phyloP scores from a whole-genome alignment of 768 basidiomycete species.

The Trametes villosa region DNA sequence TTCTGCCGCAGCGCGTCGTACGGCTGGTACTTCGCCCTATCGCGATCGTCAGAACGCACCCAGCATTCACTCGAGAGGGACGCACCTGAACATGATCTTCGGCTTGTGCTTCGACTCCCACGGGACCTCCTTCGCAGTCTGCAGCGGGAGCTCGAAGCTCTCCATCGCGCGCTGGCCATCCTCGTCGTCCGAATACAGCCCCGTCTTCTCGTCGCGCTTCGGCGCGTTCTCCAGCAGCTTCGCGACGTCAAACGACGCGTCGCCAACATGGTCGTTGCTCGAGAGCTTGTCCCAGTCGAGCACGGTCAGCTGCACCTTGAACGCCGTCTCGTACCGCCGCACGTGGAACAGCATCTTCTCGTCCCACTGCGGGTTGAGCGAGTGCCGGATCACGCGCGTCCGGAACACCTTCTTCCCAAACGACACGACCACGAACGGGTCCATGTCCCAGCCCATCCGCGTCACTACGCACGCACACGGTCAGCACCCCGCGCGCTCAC shows the following conservation, averaged over 20 bases:
- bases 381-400: slow-evolving; percentile 86
- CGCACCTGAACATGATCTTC: slow-evolving; percentile 65
- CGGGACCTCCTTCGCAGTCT: slow-evolving; percentile 59
- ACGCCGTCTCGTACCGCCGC: slow-evolving; percentile 79
- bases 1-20: slow-evolving; percentile 89
- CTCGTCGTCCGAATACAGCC: slow-evolving; percentile 56
- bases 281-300: slow-evolving; percentile 97
- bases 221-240: slow-evolving; percentile 60
- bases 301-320: slow-evolving; percentile 78
- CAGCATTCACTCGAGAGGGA: slow-evolving; percentile 12
- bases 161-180: slow-evolving; percentile 68
- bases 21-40: slow-evolving; percentile 91
- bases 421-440: slow-evolving; percentile 93
- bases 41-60: slow-evolving; percentile 16
- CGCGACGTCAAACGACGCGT: slow-evolving; percentile 69
- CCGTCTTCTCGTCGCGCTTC: slow-evolving; percentile 52
- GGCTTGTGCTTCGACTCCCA: slow-evolving; percentile 82
- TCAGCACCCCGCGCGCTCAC: not conserved
- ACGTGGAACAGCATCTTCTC: slow-evolving; percentile 97
- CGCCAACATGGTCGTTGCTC: slow-evolving; percentile 88
- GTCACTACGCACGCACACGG: slow-evolving; percentile 56
- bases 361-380: slow-evolving; percentile 87
- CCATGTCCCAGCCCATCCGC: slow-evolving; percentile 93
- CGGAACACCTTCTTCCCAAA: slow-evolving; percentile 98
- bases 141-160: slow-evolving; percentile 69